Evolutionary conservation across 306 rosid genomes (phyloP), one percentile per base, ranked within the genome.

Genomic region (Cicer judaicum): DNA sequence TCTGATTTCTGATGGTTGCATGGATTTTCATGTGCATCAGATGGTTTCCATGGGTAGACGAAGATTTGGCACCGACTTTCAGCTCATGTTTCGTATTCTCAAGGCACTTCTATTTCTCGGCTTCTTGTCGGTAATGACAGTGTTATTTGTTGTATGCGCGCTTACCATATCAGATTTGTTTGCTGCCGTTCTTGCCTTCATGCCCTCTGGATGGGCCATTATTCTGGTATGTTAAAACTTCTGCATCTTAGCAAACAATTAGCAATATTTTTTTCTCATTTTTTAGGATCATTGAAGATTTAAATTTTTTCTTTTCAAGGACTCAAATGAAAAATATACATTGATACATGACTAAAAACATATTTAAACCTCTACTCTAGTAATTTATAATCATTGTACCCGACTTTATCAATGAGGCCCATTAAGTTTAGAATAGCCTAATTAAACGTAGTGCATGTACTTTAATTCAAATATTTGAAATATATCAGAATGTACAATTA

Each of bases 141-240:
- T 92, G 50, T 72, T 92, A 68, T 91, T 94, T 62, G 95, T 90
- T 19, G 96, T 92, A 24, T 87, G 88, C 48, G 97, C 93, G 29
- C 96, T 94, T 74, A 88, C 95, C 6, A 54, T 94, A 67, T 79
- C 97, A 63, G 99, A 94, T 86, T 75, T 94, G 74, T 90, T 92
- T 81, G 97, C 96, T 53, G 89, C 97, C 48, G 59, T 90, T 72
- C 78, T 94, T 77, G 99, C 96, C 84, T 92, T 94, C 85, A 70
- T 90, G 89, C 97, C 97, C 74, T 87, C 96, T 2, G 98, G 97
- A 55, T 91, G 98, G 98, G 96, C 95, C 68, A 60, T 94, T 77
- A 76, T 94, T 78, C 90, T 91, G 65, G 99, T 94, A 81, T 81
- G 90, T 83, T 72, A 18, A 59, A 71, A 74, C 56, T 59, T 66